These are phyloP conservation scores for Ophiostoma quercus DNA, from an alignment of 2,329 filamentous ascomycete species.

Conservation along the genomic window DNA sequence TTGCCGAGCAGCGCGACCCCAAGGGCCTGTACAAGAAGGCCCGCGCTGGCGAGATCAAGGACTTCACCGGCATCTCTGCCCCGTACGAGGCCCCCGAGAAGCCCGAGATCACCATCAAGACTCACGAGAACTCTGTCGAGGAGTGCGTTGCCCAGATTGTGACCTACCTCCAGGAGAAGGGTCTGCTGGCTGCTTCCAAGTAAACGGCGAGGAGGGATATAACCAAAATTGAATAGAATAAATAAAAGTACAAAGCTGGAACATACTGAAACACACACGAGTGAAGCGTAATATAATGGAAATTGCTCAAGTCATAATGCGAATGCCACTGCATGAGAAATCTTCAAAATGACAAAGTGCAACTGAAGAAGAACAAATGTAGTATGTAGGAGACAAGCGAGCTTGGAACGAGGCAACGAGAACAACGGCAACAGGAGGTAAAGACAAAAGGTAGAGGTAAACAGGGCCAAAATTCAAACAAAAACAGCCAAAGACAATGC, in stretches of 20 bases:
- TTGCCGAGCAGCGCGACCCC: conserved; percentile 90
- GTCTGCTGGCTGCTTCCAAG: conserved; percentile 41
- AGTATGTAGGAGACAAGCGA: background rate
- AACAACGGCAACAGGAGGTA: no score
- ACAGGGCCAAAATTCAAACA: background rate
- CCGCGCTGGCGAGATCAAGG: conserved; percentile 85
- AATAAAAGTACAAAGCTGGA: background rate
- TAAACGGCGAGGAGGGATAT: background rate
- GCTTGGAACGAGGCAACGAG: background rate
- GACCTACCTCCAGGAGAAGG: conserved; percentile 67
- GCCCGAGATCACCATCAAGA: conserved; percentile 82
- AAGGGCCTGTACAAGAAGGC: conserved; percentile 99
- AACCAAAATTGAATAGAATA: background rate
- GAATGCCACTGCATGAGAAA: background rate
- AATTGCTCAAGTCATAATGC: background rate
- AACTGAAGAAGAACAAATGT: background rate
- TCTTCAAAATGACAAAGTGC: background rate
- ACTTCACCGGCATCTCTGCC: conserved; percentile 92
- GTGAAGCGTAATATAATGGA: background rate
- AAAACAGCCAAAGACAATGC: background rate
- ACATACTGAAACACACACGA: background rate
- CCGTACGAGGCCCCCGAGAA: conserved; percentile 87
- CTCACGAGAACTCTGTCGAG: conserved; percentile 75
- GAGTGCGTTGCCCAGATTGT: conserved; percentile 84
- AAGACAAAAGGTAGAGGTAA: background rate